Conservation (phyloP, 257 asterid species). For the Leptodermis oblonga region DNA sequence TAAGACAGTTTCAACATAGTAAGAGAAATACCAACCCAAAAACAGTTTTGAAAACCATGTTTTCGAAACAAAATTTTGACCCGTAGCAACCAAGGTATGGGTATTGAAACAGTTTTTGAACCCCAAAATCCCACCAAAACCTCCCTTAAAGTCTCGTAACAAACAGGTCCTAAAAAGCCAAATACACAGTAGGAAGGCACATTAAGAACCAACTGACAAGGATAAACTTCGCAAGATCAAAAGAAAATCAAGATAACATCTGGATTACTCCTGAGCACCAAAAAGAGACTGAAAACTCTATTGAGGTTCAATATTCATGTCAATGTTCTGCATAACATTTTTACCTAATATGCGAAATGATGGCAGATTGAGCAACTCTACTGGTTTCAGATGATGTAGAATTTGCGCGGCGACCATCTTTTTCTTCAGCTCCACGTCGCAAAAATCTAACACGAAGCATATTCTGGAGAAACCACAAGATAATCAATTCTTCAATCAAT, state of each 20-base stretch:
- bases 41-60: no score
- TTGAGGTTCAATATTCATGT: not conserved
- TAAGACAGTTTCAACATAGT: no score
- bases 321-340: not conserved
- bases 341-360: conserved; percentile 40
- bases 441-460: conserved; percentile 58
- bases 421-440: conserved; percentile 50
- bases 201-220: not conserved
- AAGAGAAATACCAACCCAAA: not conserved
- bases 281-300: not conserved
- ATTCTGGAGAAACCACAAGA: conserved; percentile 37
- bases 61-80: no score
- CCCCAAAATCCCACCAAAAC: no score
- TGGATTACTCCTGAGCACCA: not conserved
- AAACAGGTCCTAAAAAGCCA: no score
- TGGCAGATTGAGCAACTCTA: conserved; percentile 27
- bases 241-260: not conserved
- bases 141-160: no score
- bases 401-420: conserved; percentile 26
- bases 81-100: no score
- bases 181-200: no score
- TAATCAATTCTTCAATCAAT: not conserved
- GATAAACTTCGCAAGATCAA: not conserved
- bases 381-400: conserved; percentile 27
- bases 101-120: no score